Conservation (phyloP, 345 rosid genomes). For the Aegle marmelos region DNA sequence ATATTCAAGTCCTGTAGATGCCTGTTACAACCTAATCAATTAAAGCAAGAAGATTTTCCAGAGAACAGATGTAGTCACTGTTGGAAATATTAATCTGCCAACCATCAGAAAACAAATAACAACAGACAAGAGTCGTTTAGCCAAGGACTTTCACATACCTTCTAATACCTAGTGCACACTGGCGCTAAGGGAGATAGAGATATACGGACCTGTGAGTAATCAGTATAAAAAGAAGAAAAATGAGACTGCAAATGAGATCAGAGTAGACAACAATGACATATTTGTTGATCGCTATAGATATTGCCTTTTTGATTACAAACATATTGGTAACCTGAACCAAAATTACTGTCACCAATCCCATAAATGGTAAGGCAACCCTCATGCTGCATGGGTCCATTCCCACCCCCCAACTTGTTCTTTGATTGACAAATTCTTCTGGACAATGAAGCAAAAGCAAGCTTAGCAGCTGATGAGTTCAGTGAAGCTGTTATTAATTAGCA, state of each 20-base stretch:
- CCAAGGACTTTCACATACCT: background rate
- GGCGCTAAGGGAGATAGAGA: background rate
- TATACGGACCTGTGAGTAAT: background rate
- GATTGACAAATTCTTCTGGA: too few species aligned
- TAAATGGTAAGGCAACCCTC: conserved; percentile 12
- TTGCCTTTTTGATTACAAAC: conserved; percentile 41
- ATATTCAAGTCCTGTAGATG: background rate
- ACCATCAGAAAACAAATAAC: background rate
- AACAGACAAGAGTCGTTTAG: background rate
- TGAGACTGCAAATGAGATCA: too few species aligned
- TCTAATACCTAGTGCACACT: background rate
- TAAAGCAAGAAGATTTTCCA: conserved; percentile 42
- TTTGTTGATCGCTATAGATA: conserved; percentile 42
- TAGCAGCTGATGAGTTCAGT: too few species aligned
- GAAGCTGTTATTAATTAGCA: too few species aligned
- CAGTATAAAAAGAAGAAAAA: too few species aligned
- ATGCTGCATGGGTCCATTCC: background rate
- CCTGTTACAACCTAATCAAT: conserved; percentile 32
- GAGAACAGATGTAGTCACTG: conserved; percentile 27
- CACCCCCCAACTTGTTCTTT: too few species aligned
- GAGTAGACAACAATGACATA: conserved; percentile 23
- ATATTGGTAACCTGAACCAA: conserved; percentile 28
- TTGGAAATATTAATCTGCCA: conserved; percentile 31
- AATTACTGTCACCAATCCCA: conserved; percentile 44
- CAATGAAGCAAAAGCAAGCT: too few species aligned